phyloP scores from a whole-genome alignment of 176 grass and related monocot species.

The Triticum aestivum region DNA sequence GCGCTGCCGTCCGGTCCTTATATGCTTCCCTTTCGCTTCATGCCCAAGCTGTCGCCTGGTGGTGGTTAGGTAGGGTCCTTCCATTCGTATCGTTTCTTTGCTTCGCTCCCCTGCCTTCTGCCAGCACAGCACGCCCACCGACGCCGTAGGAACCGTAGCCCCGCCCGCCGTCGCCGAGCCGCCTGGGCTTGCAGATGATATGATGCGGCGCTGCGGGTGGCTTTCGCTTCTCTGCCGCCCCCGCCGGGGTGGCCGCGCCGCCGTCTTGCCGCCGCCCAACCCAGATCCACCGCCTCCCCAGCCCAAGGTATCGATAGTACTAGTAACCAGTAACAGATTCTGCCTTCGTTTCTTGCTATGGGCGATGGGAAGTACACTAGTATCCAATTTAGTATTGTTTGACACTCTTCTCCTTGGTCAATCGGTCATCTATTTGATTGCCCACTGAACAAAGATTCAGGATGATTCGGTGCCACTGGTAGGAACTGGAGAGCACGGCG shows the following conservation, averaged over 20 bases:
- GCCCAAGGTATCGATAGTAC: conserved; percentile 28
- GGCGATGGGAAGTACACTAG: background rate
- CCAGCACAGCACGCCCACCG: background rate
- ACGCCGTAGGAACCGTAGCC: background rate
- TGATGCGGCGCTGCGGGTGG: conserved; percentile 44
- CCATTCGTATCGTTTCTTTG: background rate
- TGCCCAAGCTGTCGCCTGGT: background rate
- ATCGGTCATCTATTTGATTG: background rate
- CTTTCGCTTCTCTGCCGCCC: conserved; percentile 25
- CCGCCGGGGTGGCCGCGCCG: conserved; percentile 12
- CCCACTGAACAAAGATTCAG: background rate
- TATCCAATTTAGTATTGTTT: background rate
- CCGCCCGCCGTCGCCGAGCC: background rate
- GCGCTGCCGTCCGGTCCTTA: background rate
- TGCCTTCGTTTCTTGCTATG: background rate
- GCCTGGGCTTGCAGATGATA: conserved; percentile 6
- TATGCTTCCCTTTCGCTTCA: conserved; percentile 14
- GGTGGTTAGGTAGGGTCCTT: conserved; percentile 12
- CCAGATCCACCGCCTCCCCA: conserved; percentile 24
- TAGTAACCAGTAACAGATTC: background rate
- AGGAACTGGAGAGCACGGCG: background rate
- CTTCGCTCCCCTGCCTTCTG: background rate
- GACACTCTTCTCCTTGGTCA: background rate
- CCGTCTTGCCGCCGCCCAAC: background rate
- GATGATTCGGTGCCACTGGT: background rate